These are phyloP conservation scores for Calonectria pauciramosa DNA, from an alignment of 2,329 filamentous ascomycete genomes.

Conservation along the genomic window DNA sequence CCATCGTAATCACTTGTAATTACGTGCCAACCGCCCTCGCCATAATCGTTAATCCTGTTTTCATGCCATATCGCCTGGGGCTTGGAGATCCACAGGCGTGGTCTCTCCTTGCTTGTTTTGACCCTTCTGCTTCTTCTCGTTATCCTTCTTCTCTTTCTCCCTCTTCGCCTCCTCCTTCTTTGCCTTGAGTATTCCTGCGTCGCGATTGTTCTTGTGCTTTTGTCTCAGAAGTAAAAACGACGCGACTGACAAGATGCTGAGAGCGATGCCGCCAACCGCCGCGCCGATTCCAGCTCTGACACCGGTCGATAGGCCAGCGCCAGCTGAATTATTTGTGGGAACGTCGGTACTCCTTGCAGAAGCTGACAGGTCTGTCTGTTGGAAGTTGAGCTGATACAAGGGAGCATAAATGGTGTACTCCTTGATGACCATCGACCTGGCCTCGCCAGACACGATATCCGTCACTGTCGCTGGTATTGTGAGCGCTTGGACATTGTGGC, in stretches of 20 bases:
- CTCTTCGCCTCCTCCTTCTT: neutral
- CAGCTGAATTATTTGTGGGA: too few species aligned
- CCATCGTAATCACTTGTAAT: neutral
- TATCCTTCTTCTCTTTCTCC: neutral
- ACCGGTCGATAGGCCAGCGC: neutral
- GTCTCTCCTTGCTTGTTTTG: neutral
- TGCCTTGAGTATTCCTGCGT: neutral
- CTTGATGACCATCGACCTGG: slow-evolving; percentile 4
- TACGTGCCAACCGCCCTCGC: neutral
- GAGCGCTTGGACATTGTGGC: slow-evolving; percentile 27
- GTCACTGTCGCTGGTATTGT: slow-evolving; percentile 31
- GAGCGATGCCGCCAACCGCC: neutral
- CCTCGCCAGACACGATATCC: slow-evolving; percentile 7
- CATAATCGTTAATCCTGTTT: neutral
- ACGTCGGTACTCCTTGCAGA: neutral
- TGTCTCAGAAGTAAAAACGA: neutral
- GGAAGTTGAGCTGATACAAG: slow-evolving; percentile 49
- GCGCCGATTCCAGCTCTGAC: neutral
- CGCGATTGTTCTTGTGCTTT: neutral
- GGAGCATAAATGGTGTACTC: slow-evolving; percentile 43
- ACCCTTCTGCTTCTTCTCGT: neutral
- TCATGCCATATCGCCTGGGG: neutral
- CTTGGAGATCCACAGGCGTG: neutral
- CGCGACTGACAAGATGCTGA: neutral
- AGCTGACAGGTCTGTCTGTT: slow-evolving; percentile 38